These are phyloP conservation scores for Penstemon davidsonii DNA, from an alignment of 257 asterid species.

Conservation along the genomic window DNA sequence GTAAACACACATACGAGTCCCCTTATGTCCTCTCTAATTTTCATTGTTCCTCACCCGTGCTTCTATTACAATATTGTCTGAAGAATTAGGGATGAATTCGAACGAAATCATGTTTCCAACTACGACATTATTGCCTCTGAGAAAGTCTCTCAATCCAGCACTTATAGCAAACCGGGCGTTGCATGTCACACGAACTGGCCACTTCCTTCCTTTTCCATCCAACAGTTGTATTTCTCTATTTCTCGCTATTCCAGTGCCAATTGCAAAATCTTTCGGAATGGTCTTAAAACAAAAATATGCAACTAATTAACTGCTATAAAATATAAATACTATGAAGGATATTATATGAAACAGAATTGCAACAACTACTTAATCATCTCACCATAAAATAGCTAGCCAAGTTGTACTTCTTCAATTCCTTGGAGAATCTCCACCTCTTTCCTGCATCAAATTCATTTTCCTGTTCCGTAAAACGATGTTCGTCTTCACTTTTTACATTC, in stretches of 20 bases:
- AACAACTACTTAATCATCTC: background rate
- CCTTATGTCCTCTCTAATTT: background rate
- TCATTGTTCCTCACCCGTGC: background rate
- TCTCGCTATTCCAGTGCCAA: slow-evolving; percentile 4
- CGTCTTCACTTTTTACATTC: background rate
- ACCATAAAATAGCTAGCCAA: background rate
- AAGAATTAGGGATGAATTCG: background rate
- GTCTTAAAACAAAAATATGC: background rate
- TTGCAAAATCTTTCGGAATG: slow-evolving; percentile 16
- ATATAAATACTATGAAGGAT: background rate
- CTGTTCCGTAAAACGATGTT: background rate
- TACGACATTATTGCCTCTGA: slow-evolving; percentile 3
- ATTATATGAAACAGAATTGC: background rate
- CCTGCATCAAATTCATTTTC: background rate
- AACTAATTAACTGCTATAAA: background rate
- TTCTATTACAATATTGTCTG: background rate
- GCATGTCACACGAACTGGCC: slow-evolving; percentile 5
- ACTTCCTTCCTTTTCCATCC: background rate
- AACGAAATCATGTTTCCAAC: slow-evolving; percentile 13
- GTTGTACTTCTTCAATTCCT: background rate
- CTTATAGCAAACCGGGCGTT: background rate
- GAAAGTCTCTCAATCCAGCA: slow-evolving; percentile 4
- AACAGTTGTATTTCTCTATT: background rate
- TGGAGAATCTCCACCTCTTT: background rate
- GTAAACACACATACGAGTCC: no score